Base-by-base conservation (phyloP, 148 eudicot species). In the Oxyria digyna region DNA sequence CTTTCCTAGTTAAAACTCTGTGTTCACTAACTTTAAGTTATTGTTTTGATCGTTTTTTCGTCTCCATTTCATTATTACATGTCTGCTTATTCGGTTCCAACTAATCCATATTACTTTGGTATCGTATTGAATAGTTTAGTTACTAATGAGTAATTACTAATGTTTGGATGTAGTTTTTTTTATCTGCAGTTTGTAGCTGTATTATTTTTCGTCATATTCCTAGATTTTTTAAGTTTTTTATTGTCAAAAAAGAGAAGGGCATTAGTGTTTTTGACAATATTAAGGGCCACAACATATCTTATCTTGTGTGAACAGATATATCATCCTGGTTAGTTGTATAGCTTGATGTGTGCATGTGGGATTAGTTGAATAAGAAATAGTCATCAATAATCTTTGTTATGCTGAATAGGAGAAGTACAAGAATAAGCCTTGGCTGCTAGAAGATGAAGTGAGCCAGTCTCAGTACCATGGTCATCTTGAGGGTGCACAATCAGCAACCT, bases 371-470 rank as follows among this genome's bases (percentile, higher is more conserved):
- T 31, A 29, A 57, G 38, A n/a, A 24, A 15, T 14, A 59, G 65
- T 27, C 37, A 31, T 59, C 38, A 29, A 27, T 59, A 27, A 27
- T 59, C 38, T 29, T 29, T 8, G 8, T 43, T 70, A 38, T 42
- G 49, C 69, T 77, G 48, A 37, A 62, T 71, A 92, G 96, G 97
- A 93, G 80, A 89, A 84, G 72, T 86, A 67, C 84, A 93, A 90
- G 92, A 93, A 93, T 76, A 90, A 81, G 77, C 98, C 98, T 52
- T 93, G 98, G 98, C 72, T 86, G 62, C 78, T 93, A 84, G 98
- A 90, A 80, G 96, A 93, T 85, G 92, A 90, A 83, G 81, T 89
- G 8, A 89, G 96, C 40, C 96, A 88, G 72, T 83, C 75, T 48
- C 96, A 90, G 79, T 93, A 75, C 74, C 92, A 85, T 69, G 98